Evolutionary conservation across 345 rosid species (phyloP).

Genomic region (Moricandia arvensis): DNA sequence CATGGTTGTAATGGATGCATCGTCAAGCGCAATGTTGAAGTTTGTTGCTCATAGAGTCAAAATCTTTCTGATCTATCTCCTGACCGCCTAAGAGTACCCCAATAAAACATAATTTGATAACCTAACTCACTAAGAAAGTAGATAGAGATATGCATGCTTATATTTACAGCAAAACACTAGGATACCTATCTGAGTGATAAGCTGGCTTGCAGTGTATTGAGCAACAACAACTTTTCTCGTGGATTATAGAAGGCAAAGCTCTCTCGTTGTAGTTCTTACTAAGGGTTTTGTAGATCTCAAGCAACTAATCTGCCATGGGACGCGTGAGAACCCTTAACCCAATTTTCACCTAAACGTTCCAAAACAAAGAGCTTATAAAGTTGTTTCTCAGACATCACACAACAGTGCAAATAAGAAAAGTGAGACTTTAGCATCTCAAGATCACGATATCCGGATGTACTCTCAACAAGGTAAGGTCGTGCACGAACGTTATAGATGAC

Average conservation of each 20-base stretch:
- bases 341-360: constrained; percentile 62
- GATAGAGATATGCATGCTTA: not conserved
- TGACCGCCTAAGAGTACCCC: constrained; percentile 50
- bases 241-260: constrained; percentile 76
- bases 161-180: not conserved
- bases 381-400: not conserved
- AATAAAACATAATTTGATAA: not conserved
- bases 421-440: constrained; percentile 68
- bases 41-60: constrained; percentile 71
- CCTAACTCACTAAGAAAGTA: not conserved
- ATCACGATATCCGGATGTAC: constrained; percentile 90
- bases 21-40: constrained; percentile 77
- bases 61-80: constrained; percentile 75
- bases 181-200: constrained; percentile 92
- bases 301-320: constrained; percentile 67
- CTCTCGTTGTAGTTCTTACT: constrained; percentile 82
- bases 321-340: constrained; percentile 93
- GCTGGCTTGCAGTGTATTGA: constrained; percentile 91
- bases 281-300: constrained; percentile 64
- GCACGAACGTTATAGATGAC: constrained; percentile 89
- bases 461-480: constrained; percentile 78
- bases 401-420: not conserved
- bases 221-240: constrained; percentile 95
- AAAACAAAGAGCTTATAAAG: not conserved
- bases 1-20: constrained; percentile 79